Base-by-base conservation (phyloP, 352 stramenopile genomes). In the Phytophthora lateralis region DNA sequence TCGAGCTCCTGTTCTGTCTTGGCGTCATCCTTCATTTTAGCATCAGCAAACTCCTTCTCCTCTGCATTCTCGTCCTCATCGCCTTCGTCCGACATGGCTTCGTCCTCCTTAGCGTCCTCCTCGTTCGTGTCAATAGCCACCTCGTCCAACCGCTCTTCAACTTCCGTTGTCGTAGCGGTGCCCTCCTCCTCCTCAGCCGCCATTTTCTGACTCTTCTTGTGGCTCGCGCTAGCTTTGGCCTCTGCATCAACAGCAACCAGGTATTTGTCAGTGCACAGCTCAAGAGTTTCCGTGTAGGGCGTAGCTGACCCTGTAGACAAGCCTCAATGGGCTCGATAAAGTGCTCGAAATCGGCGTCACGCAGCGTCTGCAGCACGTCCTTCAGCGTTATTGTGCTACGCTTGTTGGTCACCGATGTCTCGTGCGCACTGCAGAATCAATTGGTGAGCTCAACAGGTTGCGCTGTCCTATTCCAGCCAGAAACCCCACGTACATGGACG, bases 291-390 rank as follows among this genome's bases (percentile, higher is more conserved):
- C 11, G 17, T 29, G 30, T 15, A 39, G 30, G 30, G 14, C 42
- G 29, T 18, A n/a, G 18, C 68, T 15, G n/a, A 91, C 82, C 82
- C 71, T 75, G 55, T n/a, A 95, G 38, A 63, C 80, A 95, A 3
- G 76, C 61, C 52, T 92, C 86, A 29, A 92, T 75, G 0, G 86
- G 79, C 27, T 66, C 71, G 20, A 90, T 69, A 47, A 95, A 92
- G 47, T 89, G 79, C 48, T 89, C 80, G 53, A 95, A 90, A 48
- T 95, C 82, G n/a, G 78, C 73, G 24, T 95, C 86, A 4, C 76
- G 55, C 39, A 95, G 64, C 34, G 86, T 80, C 24, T 78, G 72
- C 27, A 93, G 60, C 48, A 95, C 86, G 39, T 95, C 86, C 41
- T 87, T 86, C 5, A 89, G 66, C 14, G 79, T 85, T 51, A 95